Evolutionary conservation across 2,329 filamentous ascomycete genomes (phyloP).

Genomic region (Paraconiothyrium brasiliense): DNA sequence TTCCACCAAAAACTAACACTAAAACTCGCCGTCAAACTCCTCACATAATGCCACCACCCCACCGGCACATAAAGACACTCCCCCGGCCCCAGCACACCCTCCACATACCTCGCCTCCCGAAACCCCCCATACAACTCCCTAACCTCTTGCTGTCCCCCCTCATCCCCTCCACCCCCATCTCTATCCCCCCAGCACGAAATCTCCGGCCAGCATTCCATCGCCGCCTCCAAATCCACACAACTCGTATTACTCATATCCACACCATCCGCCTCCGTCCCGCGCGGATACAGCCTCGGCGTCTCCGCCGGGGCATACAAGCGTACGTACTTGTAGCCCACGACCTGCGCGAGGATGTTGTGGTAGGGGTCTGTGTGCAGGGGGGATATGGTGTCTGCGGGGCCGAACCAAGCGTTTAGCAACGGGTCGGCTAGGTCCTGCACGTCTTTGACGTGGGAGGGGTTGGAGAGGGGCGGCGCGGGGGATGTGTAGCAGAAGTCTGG

Average conservation of each 20-base stretch:
- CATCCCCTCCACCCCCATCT: conserved; percentile 25
- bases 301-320: conserved; percentile 79
- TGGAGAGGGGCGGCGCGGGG: conserved; percentile 52
- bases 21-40: conserved; percentile 84
- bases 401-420: conserved; percentile 90
- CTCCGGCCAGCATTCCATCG: conserved; percentile 61
- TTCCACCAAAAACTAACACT: conserved; percentile 94
- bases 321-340: conserved; percentile 92
- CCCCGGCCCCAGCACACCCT: conserved; percentile 81
- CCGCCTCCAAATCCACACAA: conserved; percentile 75
- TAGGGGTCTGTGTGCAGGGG: conserved; percentile 94
- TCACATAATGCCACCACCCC: conserved; percentile 98
- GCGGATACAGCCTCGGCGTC: conserved; percentile 67
- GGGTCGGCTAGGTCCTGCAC: conserved; percentile 60
- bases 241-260: conserved; percentile 96
- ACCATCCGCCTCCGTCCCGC: conserved; percentile 68
- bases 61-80: conserved; percentile 89
- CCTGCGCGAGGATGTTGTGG: conserved; percentile 89
- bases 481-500: conserved; percentile 86
- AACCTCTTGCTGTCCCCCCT: conserved; percentile 51
- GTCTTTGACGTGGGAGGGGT: conserved; percentile 25
- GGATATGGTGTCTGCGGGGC: conserved; percentile 85
- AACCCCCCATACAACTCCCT: conserved; percentile 63
- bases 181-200: conserved; percentile 28
- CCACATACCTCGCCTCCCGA: conserved; percentile 70